Evolutionary conservation across 139 green algal species (phyloP).

Genomic region (Tetraselmis chui): DNA sequence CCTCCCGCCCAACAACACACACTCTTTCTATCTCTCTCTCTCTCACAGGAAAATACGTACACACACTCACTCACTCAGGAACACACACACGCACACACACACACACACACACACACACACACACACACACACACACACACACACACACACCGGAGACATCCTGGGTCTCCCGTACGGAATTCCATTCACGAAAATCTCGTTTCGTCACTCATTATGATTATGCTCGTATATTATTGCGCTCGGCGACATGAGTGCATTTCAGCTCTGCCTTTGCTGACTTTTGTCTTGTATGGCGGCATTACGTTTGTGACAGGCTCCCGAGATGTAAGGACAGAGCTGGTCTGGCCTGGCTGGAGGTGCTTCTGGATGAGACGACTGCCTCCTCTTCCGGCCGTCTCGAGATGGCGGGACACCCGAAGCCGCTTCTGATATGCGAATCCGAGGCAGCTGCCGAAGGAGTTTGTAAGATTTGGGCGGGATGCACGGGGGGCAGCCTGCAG

Average conservation of each 20-base stretch:
- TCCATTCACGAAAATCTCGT: too few species aligned
- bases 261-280: too few species aligned
- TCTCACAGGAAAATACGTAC: background rate
- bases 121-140: background rate
- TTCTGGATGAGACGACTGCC: background rate
- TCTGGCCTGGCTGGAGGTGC: background rate
- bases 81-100: background rate
- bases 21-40: background rate
- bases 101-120: background rate
- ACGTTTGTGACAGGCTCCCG: background rate
- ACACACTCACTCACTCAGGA: background rate
- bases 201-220: too few species aligned
- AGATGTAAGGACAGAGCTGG: background rate
- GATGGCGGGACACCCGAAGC: background rate
- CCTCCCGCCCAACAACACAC: background rate
- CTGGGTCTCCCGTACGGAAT: background rate
- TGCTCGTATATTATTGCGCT: background rate
- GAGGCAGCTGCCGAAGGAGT: too few species aligned
- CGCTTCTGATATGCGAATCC: background rate
- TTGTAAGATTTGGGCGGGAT: too few species aligned
- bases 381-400: background rate
- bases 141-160: background rate
- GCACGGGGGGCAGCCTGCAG: too few species aligned
- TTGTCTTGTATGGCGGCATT: too few species aligned
- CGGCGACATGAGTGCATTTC: too few species aligned